phyloP scores from a whole-genome alignment of 139 green algal species.

The Chlamydomonas sp. region DNA sequence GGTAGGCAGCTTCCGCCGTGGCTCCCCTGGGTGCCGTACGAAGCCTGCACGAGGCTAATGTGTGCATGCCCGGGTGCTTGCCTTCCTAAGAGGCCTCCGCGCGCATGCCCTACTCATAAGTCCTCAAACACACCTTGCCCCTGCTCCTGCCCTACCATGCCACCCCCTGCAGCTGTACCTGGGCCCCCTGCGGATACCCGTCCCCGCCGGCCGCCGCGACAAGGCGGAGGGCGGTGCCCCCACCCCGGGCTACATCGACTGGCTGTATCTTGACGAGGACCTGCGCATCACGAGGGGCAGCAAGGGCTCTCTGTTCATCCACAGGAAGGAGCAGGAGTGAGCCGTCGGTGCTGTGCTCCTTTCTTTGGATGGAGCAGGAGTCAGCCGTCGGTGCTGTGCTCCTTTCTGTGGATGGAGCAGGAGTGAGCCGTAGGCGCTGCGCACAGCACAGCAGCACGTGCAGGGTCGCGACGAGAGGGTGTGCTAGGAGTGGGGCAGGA shows the following conservation, averaged over 20 bases:
- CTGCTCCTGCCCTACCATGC: neutral
- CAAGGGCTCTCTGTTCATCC: slow-evolving; percentile 75
- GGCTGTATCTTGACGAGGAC: slow-evolving; percentile 82
- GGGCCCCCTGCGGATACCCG: slow-evolving; percentile 49
- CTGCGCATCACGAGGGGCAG: slow-evolving; percentile 75
- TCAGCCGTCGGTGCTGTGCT: neutral
- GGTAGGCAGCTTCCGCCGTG: no score
- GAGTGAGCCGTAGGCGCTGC: no score
- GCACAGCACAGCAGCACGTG: no score
- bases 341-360: neutral
- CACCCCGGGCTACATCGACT: slow-evolving; percentile 77
- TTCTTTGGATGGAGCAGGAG: neutral
- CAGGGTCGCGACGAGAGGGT: no score
- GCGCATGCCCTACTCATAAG: neutral
- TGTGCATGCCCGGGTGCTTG: no score
- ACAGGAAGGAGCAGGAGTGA: slow-evolving; percentile 43
- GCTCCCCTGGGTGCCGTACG: no score
- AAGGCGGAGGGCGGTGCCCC: neutral
- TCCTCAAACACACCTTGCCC: neutral
- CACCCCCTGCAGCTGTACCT: slow-evolving; percentile 50
- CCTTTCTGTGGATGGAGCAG: no score
- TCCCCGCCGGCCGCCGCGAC: slow-evolving; percentile 9
- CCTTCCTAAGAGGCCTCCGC: neutral
- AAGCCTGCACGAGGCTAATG: no score
- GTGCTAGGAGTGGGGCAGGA: no score